Evolutionary conservation across 2,329 filamentous ascomycete species (phyloP).

Genomic region (Pyrenochaeta sp.): DNA sequence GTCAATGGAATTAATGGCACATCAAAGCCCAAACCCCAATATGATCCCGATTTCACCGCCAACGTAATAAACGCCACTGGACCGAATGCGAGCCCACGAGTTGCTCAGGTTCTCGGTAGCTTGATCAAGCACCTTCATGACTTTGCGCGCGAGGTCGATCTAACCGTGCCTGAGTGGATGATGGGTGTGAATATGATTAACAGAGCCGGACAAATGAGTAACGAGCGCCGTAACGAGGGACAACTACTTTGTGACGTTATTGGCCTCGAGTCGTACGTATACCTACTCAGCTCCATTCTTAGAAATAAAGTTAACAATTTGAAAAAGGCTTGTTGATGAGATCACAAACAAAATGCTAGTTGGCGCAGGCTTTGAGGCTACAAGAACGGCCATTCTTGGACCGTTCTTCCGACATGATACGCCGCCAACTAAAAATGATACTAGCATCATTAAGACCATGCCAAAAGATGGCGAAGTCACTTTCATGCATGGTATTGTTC

Average conservation of each 20-base stretch:
- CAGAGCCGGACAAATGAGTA: conserved; percentile 72
- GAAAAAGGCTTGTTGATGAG: background rate
- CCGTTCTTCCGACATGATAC: conserved; percentile 2
- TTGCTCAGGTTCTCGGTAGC: conserved; percentile 33
- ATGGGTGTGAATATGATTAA: conserved; percentile 72
- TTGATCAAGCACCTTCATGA: conserved; percentile 78
- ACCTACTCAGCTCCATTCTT: conserved; percentile 58
- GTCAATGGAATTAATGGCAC: background rate
- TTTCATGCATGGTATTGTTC: conserved; percentile 1
- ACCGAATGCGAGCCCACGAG: background rate
- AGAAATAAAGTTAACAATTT: background rate
- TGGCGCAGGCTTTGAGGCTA: conserved; percentile 1
- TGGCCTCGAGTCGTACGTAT: conserved; percentile 67
- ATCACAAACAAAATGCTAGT: conserved; percentile 2
- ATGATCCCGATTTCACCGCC: conserved; percentile 2
- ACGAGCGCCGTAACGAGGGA: conserved; percentile 76
- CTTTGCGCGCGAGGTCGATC: conserved; percentile 76
- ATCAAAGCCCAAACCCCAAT: conserved; percentile 2
- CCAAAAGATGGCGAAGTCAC: conserved; percentile 2
- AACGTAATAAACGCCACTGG: conserved; percentile 1
- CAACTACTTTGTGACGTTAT: conserved; percentile 79
- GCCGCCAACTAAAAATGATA: conserved; percentile 1
- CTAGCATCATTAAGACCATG: conserved; percentile 3
- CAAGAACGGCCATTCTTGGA: conserved; percentile 1
- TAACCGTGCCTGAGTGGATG: conserved; percentile 80